Evolutionary conservation across 345 rosid species (phyloP).

Genomic region (Hypericum perforatum): DNA sequence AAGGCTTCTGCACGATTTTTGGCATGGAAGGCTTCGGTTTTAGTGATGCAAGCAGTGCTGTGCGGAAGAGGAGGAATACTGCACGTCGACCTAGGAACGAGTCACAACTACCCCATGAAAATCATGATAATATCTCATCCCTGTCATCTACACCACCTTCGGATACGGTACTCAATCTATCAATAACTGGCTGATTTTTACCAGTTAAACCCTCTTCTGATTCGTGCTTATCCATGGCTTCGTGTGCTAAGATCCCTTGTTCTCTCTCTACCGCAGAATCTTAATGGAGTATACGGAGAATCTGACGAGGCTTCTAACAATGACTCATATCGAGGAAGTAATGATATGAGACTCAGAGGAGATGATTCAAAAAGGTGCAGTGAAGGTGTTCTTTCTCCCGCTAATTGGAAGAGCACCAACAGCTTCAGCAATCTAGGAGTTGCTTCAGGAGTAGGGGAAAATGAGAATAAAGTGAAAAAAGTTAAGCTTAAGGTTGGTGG

Average conservation of each 20-base stretch:
- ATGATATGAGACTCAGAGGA: conserved; percentile 23
- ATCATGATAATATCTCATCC: conserved; percentile 40
- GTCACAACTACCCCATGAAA: conserved; percentile 34
- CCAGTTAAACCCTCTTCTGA: neutral
- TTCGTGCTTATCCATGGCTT: conserved; percentile 14
- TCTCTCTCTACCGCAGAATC: conserved; percentile 32
- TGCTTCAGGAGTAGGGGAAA: conserved; percentile 15
- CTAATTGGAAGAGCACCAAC: conserved; percentile 18
- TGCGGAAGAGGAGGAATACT: conserved; percentile 55
- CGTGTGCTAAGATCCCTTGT: conserved; percentile 7
- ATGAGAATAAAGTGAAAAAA: conserved; percentile 23
- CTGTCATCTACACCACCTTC: conserved; percentile 60
- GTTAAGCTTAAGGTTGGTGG: conserved; percentile 25
- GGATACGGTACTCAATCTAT: conserved; percentile 37
- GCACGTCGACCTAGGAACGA: conserved; percentile 65
- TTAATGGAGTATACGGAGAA: conserved; percentile 41
- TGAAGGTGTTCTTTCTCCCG: conserved; percentile 27
- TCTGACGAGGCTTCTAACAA: conserved; percentile 66
- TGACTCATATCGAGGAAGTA: conserved; percentile 39
- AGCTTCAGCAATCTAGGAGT: conserved; percentile 9
- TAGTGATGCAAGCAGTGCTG: conserved; percentile 42
- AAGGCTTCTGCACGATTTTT: no score
- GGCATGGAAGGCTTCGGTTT: conserved; percentile 55
- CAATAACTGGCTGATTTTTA: conserved; percentile 7
- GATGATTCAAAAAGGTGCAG: conserved; percentile 26